Evolutionary conservation across 257 asterid species (phyloP).

Genomic region (Linderniella brevidens): DNA sequence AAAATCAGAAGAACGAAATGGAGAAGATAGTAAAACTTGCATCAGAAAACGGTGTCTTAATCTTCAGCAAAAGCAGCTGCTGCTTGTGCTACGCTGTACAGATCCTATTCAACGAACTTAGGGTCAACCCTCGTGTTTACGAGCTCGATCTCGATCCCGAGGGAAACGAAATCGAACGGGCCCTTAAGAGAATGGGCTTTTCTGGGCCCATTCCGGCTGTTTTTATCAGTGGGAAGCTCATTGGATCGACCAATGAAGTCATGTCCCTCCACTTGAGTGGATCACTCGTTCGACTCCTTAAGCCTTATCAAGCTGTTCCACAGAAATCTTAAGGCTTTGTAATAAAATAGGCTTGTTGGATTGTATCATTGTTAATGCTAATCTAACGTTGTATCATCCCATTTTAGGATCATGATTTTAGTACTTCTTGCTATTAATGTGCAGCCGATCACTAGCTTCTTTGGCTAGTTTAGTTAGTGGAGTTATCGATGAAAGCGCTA

Average conservation of each 20-base stretch:
- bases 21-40: constrained; percentile 43
- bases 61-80: constrained; percentile 59
- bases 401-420: too few relatives aligned
- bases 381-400: too few relatives aligned
- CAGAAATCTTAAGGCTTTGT: too few relatives aligned
- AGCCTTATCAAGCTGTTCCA: constrained; percentile 16
- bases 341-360: too few relatives aligned
- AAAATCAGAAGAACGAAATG: constrained; percentile 12
- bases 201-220: constrained; percentile 39
- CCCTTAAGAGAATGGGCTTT: constrained; percentile 33
- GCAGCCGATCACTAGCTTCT: too few relatives aligned
- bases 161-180: constrained; percentile 51
- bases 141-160: constrained; percentile 40
- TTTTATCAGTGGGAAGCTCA: constrained; percentile 41
- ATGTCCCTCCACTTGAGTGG: constrained; percentile 80
- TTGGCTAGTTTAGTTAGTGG: too few relatives aligned
- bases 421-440: too few relatives aligned
- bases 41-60: constrained; percentile 45
- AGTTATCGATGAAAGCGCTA: too few relatives aligned
- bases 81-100: constrained; percentile 62
- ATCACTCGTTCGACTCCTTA: constrained; percentile 28
- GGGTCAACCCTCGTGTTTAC: constrained; percentile 25
- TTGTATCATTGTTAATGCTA: too few relatives aligned
- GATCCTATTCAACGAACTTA: constrained; percentile 37
- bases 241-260: constrained; percentile 69